Evolutionary conservation across 345 rosid genomes (phyloP), one percentile per base, ranked within the genome.

Genomic region (Aquilaria yunnanensis): DNA sequence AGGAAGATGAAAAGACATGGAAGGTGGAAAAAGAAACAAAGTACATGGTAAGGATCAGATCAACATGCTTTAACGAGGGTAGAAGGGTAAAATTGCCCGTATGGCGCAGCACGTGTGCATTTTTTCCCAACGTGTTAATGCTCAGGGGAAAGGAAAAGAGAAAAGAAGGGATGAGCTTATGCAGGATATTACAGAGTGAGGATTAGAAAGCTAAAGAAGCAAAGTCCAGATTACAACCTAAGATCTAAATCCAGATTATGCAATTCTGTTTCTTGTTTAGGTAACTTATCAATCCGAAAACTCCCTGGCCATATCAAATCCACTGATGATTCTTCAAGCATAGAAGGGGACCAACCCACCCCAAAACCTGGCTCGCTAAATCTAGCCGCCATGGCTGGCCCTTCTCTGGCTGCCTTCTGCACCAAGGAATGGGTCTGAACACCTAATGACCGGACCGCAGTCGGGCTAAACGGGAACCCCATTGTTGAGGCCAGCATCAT

Each of bases 231-330:
- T 54, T 29, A 54, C 32, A 54, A 3, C 57, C 57, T 32, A 8
- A 54, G 57, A 16, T 54, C 31, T 23, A 54, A 54, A 23, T 54
- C 57, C 23, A 54, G 32, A 9, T 54, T 54, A 13, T 54, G 57
- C 57, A 54, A 54, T 16, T 54, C 57, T 23, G 57, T 32, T 23
- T 29, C 29, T 54, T 54, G 32, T 12, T 54, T 23, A 12, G 57
- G 57, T 31, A 9, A 23, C 32, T 54, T 54, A 14, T 13, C 57
- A 54, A 13, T 32, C 11, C 57, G 57, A 29, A 54, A 54, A 54
- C 57, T 54, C 57, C 57, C 57, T 23, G 57, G 57, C 57, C 57
- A 54, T 13, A 54, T 23, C 57, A 23, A 9, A 54, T 54, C 57
- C 57, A 14, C 3, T 23, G 23, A 23, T 33, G 32, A 23, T 14